These are phyloP conservation scores for Syzygium malaccense DNA, from an alignment of 441 rosid genomes.

Conservation along the genomic window DNA sequence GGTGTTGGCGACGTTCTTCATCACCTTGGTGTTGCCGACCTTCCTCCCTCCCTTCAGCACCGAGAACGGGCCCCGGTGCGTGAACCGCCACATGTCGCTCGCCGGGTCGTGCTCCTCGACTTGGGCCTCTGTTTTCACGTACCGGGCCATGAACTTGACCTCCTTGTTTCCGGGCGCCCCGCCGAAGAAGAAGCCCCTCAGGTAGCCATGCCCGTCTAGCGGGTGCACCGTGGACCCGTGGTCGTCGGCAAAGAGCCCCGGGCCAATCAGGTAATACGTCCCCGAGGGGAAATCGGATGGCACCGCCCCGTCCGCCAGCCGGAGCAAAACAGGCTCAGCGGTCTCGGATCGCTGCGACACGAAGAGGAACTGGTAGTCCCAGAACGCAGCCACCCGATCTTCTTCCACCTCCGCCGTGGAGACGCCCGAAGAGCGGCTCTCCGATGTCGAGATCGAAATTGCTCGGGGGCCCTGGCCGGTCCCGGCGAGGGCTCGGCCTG, in stretches of 20 bases:
- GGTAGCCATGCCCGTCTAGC: slow-evolving; percentile 82
- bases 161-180: slow-evolving; percentile 16
- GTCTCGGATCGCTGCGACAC: slow-evolving; percentile 76
- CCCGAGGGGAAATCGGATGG: slow-evolving; percentile 75
- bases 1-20: slow-evolving; percentile 93
- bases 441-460: slow-evolving; percentile 40
- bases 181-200: slow-evolving; percentile 56
- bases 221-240: slow-evolving; percentile 96
- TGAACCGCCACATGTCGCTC: slow-evolving; percentile 72
- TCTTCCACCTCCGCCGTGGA: slow-evolving; percentile 26
- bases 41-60: slow-evolving; percentile 61
- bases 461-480: slow-evolving; percentile 31
- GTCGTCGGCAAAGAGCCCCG: slow-evolving; percentile 77
- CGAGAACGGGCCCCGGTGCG: slow-evolving; percentile 82
- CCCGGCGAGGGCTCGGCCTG: slow-evolving; percentile 13
- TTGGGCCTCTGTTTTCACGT: slow-evolving; percentile 82
- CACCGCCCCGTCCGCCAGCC: slow-evolving; percentile 44
- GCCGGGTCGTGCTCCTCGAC: slow-evolving; percentile 59
- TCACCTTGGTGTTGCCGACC: slow-evolving; percentile 82
- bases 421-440: neutral
- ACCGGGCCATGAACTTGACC: slow-evolving; percentile 69
- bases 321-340: slow-evolving; percentile 31
- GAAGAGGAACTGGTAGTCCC: slow-evolving; percentile 84
- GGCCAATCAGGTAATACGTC: slow-evolving; percentile 78
- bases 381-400: slow-evolving; percentile 44